These are phyloP conservation scores for Diplocarpon mali DNA, from an alignment of 2,329 filamentous ascomycete genomes.

Conservation along the genomic window DNA sequence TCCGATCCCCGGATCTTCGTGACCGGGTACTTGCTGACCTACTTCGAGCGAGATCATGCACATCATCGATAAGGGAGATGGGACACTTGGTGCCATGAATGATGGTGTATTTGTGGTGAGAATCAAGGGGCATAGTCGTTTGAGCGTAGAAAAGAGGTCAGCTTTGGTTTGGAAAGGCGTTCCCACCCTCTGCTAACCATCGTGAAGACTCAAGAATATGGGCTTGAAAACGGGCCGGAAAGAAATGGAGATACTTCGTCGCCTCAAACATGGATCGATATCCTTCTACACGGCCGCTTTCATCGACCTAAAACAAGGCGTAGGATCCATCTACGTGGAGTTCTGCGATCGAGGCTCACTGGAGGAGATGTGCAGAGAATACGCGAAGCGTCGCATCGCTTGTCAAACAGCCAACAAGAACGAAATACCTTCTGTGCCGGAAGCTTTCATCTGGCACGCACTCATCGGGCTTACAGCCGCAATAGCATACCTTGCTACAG, in stretches of 20 bases:
- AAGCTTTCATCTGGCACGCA: conserved; percentile 23
- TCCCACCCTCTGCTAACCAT: neutral
- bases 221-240: conserved; percentile 1
- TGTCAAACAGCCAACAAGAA: neutral
- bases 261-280: conserved; percentile 16
- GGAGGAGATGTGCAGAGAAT: conserved; percentile 16
- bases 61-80: conserved; percentile 17
- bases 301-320: conserved; percentile 4
- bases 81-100: conserved; percentile 22
- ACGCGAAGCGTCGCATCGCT: conserved; percentile 1
- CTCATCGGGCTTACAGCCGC: conserved; percentile 22
- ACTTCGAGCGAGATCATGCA: conserved; percentile 13
- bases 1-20: too few relatives aligned
- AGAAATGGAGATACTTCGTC: conserved; percentile 19
- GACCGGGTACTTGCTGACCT: too few relatives aligned
- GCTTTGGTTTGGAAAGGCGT: neutral
- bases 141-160: conserved; percentile 12
- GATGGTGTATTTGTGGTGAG: conserved; percentile 21
- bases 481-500: conserved; percentile 19
- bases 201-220: conserved; percentile 2
- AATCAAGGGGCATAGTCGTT: conserved; percentile 5
- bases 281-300: conserved; percentile 17
- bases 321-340: conserved; percentile 21
- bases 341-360: conserved; percentile 24
- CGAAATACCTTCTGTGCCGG: conserved; percentile 7